phyloP scores from a whole-genome alignment of 306 rosid species.

The Vicia villosa region DNA sequence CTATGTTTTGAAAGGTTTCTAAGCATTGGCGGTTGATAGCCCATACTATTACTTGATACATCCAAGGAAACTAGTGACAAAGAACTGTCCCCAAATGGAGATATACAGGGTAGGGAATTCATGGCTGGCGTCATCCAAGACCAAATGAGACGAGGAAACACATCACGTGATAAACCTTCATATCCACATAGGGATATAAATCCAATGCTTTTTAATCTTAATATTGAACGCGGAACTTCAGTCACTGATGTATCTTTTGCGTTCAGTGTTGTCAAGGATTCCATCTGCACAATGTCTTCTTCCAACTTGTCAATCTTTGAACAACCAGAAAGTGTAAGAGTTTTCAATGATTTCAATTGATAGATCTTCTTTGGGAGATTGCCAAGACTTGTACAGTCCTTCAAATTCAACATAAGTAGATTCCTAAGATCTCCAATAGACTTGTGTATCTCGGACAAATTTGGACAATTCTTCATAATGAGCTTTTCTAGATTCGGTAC shows the following conservation, averaged over 20 bases:
- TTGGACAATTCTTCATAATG: conserved; percentile 20
- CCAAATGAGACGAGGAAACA: no score
- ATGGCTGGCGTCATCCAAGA: no score
- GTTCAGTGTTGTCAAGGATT: neutral
- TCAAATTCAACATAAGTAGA: neutral
- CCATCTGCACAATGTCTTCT: neutral
- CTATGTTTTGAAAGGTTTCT: neutral
- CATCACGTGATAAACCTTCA: conserved; percentile 30
- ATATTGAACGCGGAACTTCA: conserved; percentile 28
- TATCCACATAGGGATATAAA: conserved; percentile 19
- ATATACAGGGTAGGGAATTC: no score
- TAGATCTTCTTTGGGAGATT: neutral
- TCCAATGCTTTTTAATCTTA: conserved; percentile 22
- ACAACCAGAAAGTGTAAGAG: neutral
- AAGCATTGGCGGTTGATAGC: neutral
- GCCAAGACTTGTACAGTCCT: neutral
- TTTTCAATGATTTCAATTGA: neutral
- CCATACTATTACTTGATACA: neutral
- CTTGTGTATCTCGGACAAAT: conserved; percentile 22
- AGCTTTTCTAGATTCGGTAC: conserved; percentile 20
- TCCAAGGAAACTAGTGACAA: neutral
- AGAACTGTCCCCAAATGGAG: neutral
- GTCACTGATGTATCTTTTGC: conserved; percentile 14
- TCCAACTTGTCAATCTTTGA: neutral
- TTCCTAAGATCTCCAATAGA: conserved; percentile 30